Evolutionary conservation across 176 grass and related monocot genomes (phyloP), one percentile per base, ranked within the genome.

Genomic region (Carex cristatella): DNA sequence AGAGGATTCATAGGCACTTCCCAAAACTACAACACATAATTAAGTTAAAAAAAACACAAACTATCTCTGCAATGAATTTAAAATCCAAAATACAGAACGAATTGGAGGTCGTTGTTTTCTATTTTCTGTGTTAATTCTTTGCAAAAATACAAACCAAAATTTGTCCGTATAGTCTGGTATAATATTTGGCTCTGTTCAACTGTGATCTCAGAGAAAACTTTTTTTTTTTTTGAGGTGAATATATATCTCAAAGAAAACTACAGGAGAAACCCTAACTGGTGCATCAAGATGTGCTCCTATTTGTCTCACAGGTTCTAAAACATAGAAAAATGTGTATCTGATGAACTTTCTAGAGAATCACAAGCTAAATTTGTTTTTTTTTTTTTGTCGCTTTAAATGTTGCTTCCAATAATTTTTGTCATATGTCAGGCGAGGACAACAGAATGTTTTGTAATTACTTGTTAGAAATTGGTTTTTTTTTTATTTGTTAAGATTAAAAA

Each of bases 271-370:
- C 60, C 7, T 31, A 15, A 23, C 56, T 65, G 31, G 59, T 81
- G 3, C 79, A 49, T 27, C 14, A 61, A 62, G 6, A 65, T 46
- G 10, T 62, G 56, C 58, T 63, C 31, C 79, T 42, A 18, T 81
- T 81, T 63, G 58, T 61, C n/a, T 83, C 80, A 65, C 80, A 68
- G 38, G 61, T 55, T 38, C 10, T 48, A 12, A 83, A 68, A 40
- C 12, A 64, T 63, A 42, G 18, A 61, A 42, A 79, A n/a, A 61
- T 3, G 54, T 37, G 15, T 30, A 23, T 13, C 46, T 12, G 65
- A 38, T 46, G 80, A 83, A 83, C 23, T 61, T 83, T 83, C 80
- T 68, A 64, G 79, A 83, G 61, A 66, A 18, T 82, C 80, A 83
- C 61, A 83, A 83, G 60, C 27, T 55, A 64, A 31, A 30, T 68